Base-by-base conservation (phyloP, 1,284 basidiomycete species). In the Cryptococcus sp. region DNA sequence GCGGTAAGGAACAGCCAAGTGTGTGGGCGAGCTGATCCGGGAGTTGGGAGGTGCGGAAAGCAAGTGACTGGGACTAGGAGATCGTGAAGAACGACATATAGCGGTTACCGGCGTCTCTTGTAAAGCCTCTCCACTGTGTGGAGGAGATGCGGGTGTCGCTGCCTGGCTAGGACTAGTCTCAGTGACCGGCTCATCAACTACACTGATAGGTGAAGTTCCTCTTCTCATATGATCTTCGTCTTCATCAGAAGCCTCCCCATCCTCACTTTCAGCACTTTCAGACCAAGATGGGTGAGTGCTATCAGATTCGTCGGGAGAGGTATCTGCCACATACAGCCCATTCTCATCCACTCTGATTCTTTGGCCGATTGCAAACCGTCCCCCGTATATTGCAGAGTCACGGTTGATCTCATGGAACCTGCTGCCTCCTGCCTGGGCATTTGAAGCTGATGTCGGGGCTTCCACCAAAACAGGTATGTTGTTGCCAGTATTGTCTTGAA, bases 341-440 rank as follows among this genome's bases (percentile, higher is more conserved):
- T 77, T 73, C 57, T 81, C 79, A 61, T 84, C 82, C 15, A 84
- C 73, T 15, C 80, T 78, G 28, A 88, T 78, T 46, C 80, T 81
- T 62, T 83, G 86, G 5, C 86, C 86, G 4, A 87, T 70, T 1
- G 85, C 82, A 52, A 96, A 79, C 63, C 88, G 87, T 49, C 87
- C 87, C 24, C 85, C 84, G 4, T 87, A 89, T 70, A 88, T 90
- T 5, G 73, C 70, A 4, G 85, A 85, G 67, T 84, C 82, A 38
- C 83, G 79, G 63, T 84, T 83, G 54, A 86, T 80, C 68, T 89
- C 87, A 64, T 85, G 83, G 70, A 89, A 88, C 35, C 84, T 81
- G 62, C 83, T 84, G 1, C 85, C 86, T n/a, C n/a, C n/a, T n/a
- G n/a, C n/a, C n/a, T n/a, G n/a, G n/a, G n/a, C n/a, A n/a, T n/a